Evolutionary conservation across 345 rosid species (phyloP), one percentile per base, ranked within the genome.

Genomic region (Acer yangbiense): DNA sequence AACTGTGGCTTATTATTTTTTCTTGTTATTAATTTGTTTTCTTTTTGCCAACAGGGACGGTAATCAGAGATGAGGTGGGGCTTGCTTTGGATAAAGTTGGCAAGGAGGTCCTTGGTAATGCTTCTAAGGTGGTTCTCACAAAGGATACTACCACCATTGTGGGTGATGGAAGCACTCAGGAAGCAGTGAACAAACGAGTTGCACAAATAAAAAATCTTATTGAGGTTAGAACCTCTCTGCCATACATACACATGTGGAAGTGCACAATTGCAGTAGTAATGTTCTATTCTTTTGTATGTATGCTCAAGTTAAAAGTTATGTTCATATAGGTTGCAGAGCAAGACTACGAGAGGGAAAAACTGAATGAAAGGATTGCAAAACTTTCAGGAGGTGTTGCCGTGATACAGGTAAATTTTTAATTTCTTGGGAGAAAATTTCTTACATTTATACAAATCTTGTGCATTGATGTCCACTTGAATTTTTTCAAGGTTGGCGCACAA

Each of bases 111-210:
- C 82, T 97, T 62, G 98, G 99, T 67, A 83, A 77, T 48, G 98
- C 99, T 75, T 86, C 98, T 39, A 96, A 96, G 84, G 97, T 94
- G 17, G 99, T 92, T 61, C 97, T 94, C 73, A 96, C 98, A 13
- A 97, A 97, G 88, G 99, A 97, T 81, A 83, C 87, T 3, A 88
- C 97, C 3, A 94, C 98, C 68, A 91, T 97, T 48, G 98, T 97
- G 18, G 98, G 98, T 72, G 99, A 97, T 85, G 99, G 99, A 43
- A 97, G 92, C 90, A 93, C 98, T 72, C 98, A 97, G 82, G 98
- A 94, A 67, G 98, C 84, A 67, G 99, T 94, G 76, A 90, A 76
- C 85, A 97, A 90, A 88, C 89, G 98, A 82, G 98, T 97, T 80
- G 89, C 88, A 14, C 99, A 94, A 78, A 97, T 97, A 74, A 92